Evolutionary conservation across 345 rosid species (phyloP), one percentile per base, ranked within the genome.

Genomic region (Syzygium aromaticum): DNA sequence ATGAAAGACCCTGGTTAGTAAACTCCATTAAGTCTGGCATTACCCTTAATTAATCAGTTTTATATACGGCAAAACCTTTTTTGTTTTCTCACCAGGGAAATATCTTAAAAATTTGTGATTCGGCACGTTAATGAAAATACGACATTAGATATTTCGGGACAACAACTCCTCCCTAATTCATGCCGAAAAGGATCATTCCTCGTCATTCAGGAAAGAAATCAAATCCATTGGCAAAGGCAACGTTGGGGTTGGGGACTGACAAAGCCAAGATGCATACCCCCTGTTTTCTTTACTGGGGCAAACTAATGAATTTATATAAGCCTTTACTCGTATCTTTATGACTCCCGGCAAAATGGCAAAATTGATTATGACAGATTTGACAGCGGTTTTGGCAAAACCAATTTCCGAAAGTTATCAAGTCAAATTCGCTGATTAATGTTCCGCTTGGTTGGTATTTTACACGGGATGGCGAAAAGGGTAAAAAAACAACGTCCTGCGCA

Each of bases 391-490:
- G 30, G 27, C 12, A 15, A 57, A 53, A 30, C 43, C 77, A 17
- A 67, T 33, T 67, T 17, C 78, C 3, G 7, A 3, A 17, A 67
- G 12, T 67, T 33, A 30, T 67, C 17, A 4, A 16, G 43, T 21
- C 5, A 16, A 17, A 12, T 2, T 8, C 2, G 13, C 10, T 2
- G 3, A 67, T 67, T 67, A 33, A 73, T 33, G 19, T 33, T 33
- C 80, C 25, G 40, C 30, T 14, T 0, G 0, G 19, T 61, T n/a
- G 73, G 7, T n/a, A 3, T 6, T 5, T 43, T 43, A 43, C 46
- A 43, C 7, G 6, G 46, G 6, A 43, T 1, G 46, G 46, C 46
- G 46, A 43, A 6, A 43, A 43, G 43, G 43, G 43, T 4, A 5
- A 40, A 40, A 40, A 40, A 40, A 40, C 43, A 40, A 40, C 43